These are phyloP conservation scores for Thelonectria discophora DNA, from an alignment of 2,329 filamentous ascomycete species.

Conservation along the genomic window DNA sequence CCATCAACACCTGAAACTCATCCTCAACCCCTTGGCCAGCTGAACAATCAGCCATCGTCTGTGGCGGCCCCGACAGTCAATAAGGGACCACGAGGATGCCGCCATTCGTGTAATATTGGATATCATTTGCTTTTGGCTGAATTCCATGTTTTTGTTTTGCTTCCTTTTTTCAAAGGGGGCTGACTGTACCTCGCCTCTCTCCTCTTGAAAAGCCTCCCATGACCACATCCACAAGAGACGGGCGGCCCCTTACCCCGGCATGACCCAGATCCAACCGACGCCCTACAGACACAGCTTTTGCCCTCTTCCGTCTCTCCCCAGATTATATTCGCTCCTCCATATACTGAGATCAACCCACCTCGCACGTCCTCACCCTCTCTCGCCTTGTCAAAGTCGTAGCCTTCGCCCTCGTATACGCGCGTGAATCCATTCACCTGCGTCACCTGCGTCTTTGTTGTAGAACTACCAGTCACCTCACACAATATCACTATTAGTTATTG, in stretches of 20 bases:
- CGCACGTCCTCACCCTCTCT: neutral
- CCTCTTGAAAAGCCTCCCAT: neutral
- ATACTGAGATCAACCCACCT: neutral
- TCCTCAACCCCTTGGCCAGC: conserved; percentile 2
- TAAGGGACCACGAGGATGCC: neutral
- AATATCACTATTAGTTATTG: neutral
- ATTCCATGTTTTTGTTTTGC: neutral
- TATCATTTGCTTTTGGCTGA: neutral
- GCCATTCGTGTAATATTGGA: neutral
- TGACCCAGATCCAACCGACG: neutral
- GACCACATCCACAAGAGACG: neutral
- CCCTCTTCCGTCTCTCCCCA: neutral
- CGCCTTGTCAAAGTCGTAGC: neutral
- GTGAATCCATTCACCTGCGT: neutral
- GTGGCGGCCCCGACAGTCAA: neutral
- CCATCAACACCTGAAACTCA: conserved; percentile 21
- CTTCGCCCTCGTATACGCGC: neutral
- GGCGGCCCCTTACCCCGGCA: neutral
- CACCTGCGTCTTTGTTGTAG: neutral
- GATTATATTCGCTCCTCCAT: neutral
- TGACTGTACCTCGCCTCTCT: neutral
- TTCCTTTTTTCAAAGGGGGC: neutral
- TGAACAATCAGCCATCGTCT: conserved; percentile 7
- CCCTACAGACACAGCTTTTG: neutral
- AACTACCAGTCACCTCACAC: neutral